Conservation (phyloP, 116 monocot genomes). For the Thalassia testudinum region DNA sequence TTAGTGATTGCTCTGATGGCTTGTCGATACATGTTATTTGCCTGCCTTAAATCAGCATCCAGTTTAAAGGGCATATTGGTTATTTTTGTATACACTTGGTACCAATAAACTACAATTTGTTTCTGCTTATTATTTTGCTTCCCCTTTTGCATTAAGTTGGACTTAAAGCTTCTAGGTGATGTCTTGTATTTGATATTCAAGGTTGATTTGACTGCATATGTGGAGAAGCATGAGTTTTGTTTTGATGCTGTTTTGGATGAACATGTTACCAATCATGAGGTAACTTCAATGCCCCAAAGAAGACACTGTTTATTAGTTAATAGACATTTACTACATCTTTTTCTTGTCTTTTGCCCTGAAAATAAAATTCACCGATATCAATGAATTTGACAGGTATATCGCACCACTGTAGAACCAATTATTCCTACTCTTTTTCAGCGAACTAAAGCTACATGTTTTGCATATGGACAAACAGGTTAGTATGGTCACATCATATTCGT, state of each 20-base stretch:
- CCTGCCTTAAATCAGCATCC: too few relatives aligned
- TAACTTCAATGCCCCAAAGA: slow-evolving; percentile 10
- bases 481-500: too few relatives aligned
- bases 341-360: not conserved
- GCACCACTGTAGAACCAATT: slow-evolving; percentile 89
- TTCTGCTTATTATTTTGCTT: too few relatives aligned
- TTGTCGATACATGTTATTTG: too few relatives aligned
- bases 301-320: not conserved
- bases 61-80: too few relatives aligned
- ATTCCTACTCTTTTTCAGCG: slow-evolving; percentile 87
- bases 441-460: slow-evolving; percentile 98
- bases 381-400: slow-evolving; percentile 57
- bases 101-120: too few relatives aligned
- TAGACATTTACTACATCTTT: not conserved
- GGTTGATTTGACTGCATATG: slow-evolving; percentile 99
- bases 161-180: too few relatives aligned
- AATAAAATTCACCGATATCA: too few relatives aligned
- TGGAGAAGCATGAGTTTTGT: slow-evolving; percentile 97
- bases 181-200: slow-evolving; percentile 12
- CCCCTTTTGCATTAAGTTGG: too few relatives aligned
- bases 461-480: slow-evolving; percentile 97
- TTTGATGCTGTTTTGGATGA: slow-evolving; percentile 98
- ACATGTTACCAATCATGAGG: slow-evolving; percentile 89
- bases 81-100: too few relatives aligned
- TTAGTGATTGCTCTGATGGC: too few relatives aligned